Evolutionary conservation across 2,329 filamentous ascomycete genomes (phyloP).

Genomic region (Cordyceps farinosa): DNA sequence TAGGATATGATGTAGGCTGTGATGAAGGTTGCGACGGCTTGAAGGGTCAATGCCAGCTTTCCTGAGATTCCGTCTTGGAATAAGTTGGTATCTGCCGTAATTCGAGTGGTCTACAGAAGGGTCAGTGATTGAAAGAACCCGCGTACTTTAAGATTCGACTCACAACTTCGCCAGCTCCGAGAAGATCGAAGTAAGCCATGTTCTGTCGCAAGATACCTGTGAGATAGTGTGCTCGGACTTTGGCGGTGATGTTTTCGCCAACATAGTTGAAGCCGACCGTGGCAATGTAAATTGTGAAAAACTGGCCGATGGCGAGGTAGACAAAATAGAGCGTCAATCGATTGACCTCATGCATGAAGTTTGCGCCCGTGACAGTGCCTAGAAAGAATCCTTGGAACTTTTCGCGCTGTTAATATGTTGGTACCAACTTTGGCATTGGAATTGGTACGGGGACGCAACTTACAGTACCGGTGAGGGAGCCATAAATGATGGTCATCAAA

Average conservation of each 20-base stretch:
- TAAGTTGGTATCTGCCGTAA: conserved; percentile 79
- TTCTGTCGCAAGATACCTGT: conserved; percentile 13
- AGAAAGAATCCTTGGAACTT: too few relatives aligned
- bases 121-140: too few relatives aligned
- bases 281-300: conserved; percentile 7
- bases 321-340: conserved; percentile 2
- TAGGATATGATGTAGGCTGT: conserved; percentile 80
- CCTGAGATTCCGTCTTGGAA: conserved; percentile 83
- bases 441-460: too few relatives aligned
- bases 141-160: too few relatives aligned
- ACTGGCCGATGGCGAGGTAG: conserved; percentile 13
- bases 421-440: too few relatives aligned
- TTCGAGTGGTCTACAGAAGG: conserved; percentile 30
- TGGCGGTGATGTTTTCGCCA: conserved; percentile 1
- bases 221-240: conserved; percentile 1
- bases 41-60: conserved; percentile 68
- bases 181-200: conserved; percentile 14
- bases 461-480: too few relatives aligned
- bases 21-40: conserved; percentile 68
- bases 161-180: conserved; percentile 9
- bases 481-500: too few relatives aligned
- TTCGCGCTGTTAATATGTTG: too few relatives aligned
- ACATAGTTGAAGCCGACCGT: conserved; percentile 14
- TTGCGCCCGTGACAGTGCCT: too few relatives aligned
- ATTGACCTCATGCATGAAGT: too few relatives aligned